phyloP scores from a whole-genome alignment of 169 alveolate species.

The Plasmodium coatneyi region DNA sequence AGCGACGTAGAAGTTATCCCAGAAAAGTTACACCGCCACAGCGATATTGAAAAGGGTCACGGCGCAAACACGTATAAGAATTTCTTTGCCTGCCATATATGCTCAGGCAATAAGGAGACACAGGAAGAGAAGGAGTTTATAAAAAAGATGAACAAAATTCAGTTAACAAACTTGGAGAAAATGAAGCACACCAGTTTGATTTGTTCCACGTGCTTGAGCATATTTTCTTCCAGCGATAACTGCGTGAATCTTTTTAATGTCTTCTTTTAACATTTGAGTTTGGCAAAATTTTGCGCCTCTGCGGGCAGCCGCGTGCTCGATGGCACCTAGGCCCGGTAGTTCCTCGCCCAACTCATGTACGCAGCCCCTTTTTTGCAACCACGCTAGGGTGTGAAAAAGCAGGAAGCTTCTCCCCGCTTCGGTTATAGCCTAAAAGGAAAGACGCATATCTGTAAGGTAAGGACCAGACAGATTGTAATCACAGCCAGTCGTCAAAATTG shows the following conservation, averaged over 20 bases:
- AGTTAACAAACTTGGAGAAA: constrained; percentile 16
- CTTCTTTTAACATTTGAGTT: constrained; percentile 9
- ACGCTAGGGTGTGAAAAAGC: not conserved
- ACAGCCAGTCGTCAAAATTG: constrained; percentile 69
- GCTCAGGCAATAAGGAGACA: constrained; percentile 69
- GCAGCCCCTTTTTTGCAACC: not conserved
- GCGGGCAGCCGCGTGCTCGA: not conserved
- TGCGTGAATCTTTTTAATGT: constrained; percentile 21
- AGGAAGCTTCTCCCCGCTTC: not conserved
- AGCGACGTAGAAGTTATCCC: not conserved
- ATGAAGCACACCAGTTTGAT: constrained; percentile 46
- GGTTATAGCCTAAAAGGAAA: not conserved
- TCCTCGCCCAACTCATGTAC: too few species aligned
- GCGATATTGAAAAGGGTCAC: not conserved
- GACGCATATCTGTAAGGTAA: not conserved
- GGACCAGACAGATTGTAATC: not conserved
- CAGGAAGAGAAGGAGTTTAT: constrained; percentile 43
- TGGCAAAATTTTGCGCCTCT: not conserved
- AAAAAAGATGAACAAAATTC: constrained; percentile 59
- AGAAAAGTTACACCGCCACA: not conserved
- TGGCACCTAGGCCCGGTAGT: not conserved
- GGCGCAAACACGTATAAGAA: not conserved
- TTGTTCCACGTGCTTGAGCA: constrained; percentile 58
- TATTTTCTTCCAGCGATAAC: constrained; percentile 50
- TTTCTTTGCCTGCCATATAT: constrained; percentile 9